Conservation (phyloP, 106 monocot genomes). For the Apostasia ramifera region DNA sequence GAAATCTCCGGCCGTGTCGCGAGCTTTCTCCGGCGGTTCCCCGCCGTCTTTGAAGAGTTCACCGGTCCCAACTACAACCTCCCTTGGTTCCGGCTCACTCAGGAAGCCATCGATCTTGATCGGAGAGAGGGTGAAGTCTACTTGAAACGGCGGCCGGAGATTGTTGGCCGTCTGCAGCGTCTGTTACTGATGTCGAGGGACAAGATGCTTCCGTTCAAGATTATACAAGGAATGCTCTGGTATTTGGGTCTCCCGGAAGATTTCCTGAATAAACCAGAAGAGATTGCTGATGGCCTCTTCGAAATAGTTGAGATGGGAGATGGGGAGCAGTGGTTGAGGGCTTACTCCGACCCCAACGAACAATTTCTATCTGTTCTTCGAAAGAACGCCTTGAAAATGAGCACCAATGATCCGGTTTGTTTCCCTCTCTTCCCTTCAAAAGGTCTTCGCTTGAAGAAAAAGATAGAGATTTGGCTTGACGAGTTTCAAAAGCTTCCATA, state of each 20-base stretch:
- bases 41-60: constrained; percentile 71
- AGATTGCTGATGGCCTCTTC: constrained; percentile 25
- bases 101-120: constrained; percentile 27
- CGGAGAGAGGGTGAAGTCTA: constrained; percentile 23
- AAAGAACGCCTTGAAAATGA: constrained; percentile 17
- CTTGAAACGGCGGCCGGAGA: constrained; percentile 9
- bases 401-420: not conserved
- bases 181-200: constrained; percentile 53
- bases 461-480: constrained; percentile 57
- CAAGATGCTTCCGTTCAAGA: constrained; percentile 40
- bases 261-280: constrained; percentile 30
- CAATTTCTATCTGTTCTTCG: constrained; percentile 35
- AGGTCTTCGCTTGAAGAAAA: constrained; percentile 65
- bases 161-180: constrained; percentile 37
- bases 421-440: constrained; percentile 75
- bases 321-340: constrained; percentile 27
- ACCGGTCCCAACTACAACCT: constrained; percentile 45
- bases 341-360: not conserved
- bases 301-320: constrained; percentile 35
- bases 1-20: constrained; percentile 36
- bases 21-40: constrained; percentile 36
- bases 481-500: constrained; percentile 58
- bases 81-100: constrained; percentile 80
- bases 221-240: constrained; percentile 79
- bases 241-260: constrained; percentile 60